Evolutionary conservation across 2,329 filamentous ascomycete species (phyloP).

Genomic region (Mycosphaerelloides madeirae): DNA sequence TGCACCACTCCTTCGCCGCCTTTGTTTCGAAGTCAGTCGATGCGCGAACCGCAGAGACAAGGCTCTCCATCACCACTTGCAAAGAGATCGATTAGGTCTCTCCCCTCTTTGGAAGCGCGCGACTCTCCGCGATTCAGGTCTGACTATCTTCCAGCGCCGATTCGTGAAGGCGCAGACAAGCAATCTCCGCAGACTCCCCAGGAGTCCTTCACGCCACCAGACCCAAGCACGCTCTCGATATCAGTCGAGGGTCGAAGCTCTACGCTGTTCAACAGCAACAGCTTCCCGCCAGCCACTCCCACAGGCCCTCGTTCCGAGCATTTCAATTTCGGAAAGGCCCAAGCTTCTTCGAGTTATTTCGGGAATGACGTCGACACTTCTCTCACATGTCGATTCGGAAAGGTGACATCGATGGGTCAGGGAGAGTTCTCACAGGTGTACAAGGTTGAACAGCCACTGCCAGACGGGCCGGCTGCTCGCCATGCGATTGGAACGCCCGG

Average conservation of each 20-base stretch:
- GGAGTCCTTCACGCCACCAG: slow-evolving; percentile 68
- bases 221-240: slow-evolving; percentile 78
- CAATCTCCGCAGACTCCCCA: slow-evolving; percentile 62
- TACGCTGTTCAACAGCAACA: slow-evolving; percentile 37
- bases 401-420: slow-evolving; percentile 72
- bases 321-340: slow-evolving; percentile 49
- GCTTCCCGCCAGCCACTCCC: slow-evolving; percentile 73
- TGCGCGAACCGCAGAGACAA: slow-evolving; percentile 35
- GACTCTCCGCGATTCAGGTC: slow-evolving; percentile 20
- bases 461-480: slow-evolving; percentile 27
- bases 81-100: slow-evolving; percentile 31
- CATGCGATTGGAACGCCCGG: slow-evolving; percentile 22
- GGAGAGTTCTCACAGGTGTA: slow-evolving; percentile 95
- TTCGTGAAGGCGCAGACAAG: slow-evolving; percentile 17
- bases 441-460: slow-evolving; percentile 57
- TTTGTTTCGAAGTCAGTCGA: slow-evolving; percentile 36
- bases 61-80: slow-evolving; percentile 39
- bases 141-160: slow-evolving; percentile 21
- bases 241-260: slow-evolving; percentile 53
- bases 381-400: slow-evolving; percentile 70
- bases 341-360: slow-evolving; percentile 59
- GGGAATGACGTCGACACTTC: slow-evolving; percentile 70
- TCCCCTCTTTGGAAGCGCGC: slow-evolving; percentile 20
- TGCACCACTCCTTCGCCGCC: slow-evolving; percentile 32
- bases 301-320: slow-evolving; percentile 60